These are phyloP conservation scores for Rhodotorula graminis DNA, from an alignment of 768 basidiomycete genomes.

Conservation along the genomic window DNA sequence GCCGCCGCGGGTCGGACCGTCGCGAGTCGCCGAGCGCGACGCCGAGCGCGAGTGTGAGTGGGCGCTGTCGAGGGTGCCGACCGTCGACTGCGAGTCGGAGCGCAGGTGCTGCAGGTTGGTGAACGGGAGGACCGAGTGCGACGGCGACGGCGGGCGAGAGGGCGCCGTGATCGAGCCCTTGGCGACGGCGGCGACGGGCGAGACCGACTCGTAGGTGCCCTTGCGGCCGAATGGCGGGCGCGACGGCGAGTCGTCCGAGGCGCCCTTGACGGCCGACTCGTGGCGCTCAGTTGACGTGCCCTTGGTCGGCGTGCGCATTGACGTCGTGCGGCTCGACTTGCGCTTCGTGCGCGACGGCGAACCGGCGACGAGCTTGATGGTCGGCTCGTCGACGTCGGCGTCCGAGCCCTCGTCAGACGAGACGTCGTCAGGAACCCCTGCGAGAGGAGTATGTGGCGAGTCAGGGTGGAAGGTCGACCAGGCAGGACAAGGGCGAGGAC, in stretches of 20 bases:
- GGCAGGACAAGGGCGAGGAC: background rate
- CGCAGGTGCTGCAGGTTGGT: constrained; percentile 9
- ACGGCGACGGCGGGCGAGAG: background rate
- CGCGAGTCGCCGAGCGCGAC: background rate
- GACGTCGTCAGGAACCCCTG: constrained; percentile 15
- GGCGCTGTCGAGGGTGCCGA: background rate
- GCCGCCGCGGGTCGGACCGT: background rate
- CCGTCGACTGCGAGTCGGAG: constrained; percentile 14
- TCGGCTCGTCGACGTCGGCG: constrained; percentile 33
- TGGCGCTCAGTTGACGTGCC: no score
- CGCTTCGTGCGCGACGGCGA: constrained; percentile 2
- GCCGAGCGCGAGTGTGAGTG: background rate
- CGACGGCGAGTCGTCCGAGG: background rate
- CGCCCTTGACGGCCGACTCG: no score
- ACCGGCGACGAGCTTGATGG: constrained; percentile 21
- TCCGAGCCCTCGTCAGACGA: constrained; percentile 3
- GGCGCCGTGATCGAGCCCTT: background rate
- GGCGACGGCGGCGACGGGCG: background rate
- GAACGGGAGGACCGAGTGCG: constrained; percentile 5
- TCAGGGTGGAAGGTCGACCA: background rate
- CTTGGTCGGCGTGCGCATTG: background rate
- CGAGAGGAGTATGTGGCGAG: background rate
- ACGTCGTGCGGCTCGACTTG: background rate
- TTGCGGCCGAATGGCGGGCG: background rate
- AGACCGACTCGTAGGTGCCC: background rate